These are phyloP conservation scores for Fusarium pseudonygamai DNA, from an alignment of 2,329 filamentous ascomycete species.

Conservation along the genomic window DNA sequence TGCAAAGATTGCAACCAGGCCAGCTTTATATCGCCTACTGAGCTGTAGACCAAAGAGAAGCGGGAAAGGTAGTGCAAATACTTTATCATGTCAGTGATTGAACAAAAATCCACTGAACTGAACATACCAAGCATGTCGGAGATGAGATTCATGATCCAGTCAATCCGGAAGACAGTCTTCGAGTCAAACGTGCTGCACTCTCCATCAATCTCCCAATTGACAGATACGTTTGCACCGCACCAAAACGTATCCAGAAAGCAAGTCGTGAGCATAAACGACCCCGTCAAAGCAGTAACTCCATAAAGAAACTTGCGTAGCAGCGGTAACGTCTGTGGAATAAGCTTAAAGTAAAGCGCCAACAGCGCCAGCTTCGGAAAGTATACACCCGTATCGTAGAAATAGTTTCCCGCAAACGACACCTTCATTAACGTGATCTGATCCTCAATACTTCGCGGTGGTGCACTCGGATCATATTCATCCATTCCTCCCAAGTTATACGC, in stretches of 20 bases:
- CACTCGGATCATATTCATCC: conserved; percentile 38
- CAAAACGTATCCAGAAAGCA: conserved; percentile 45
- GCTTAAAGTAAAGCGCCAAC: conserved; percentile 43
- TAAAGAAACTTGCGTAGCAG: conserved; percentile 38
- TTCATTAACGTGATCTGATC: conserved; percentile 40
- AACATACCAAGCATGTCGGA: conserved; percentile 28
- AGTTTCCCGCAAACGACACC: conserved; percentile 45
- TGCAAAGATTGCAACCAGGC: conserved; percentile 28
- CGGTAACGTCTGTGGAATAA: conserved; percentile 42
- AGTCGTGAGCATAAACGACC: conserved; percentile 37
- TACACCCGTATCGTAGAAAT: conserved; percentile 46
- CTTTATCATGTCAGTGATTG: not conserved
- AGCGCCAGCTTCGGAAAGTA: conserved; percentile 45
- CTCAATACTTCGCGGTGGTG: conserved; percentile 4
- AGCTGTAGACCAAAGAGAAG: conserved; percentile 26
- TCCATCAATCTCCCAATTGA: conserved; percentile 42
- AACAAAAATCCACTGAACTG: rapidly evolving
- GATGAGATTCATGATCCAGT: conserved; percentile 43
- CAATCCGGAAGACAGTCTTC: conserved; percentile 42
- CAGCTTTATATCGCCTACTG: conserved; percentile 26
- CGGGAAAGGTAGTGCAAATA: conserved; percentile 30
- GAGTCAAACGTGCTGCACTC: conserved; percentile 41
- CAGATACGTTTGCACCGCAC: conserved; percentile 41
- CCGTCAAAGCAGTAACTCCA: conserved; percentile 33
- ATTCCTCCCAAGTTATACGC: conserved; percentile 44